A percentile compares a stretch with the other conserved stretches of the same genome.
These are phyloP conservation scores for Zelonia costaricensis DNA, from an alignment of 208 protist genomes.

Conservation along the genomic window DNA sequence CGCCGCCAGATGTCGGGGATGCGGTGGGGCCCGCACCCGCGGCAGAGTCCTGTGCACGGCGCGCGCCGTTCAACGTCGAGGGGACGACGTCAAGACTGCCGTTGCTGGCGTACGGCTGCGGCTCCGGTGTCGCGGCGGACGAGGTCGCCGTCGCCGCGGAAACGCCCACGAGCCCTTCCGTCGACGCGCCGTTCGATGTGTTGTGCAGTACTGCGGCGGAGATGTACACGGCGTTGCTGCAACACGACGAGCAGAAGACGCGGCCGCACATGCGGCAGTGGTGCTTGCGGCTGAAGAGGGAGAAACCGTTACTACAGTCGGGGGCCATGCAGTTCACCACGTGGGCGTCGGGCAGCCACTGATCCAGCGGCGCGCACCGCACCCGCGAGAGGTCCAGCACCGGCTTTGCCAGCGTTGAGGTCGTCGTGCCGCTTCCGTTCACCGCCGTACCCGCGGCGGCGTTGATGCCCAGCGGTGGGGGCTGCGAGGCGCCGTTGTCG, in stretches of 20 bases:
- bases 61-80: too few relatives aligned
- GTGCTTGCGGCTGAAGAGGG: conserved; percentile 82
- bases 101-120: too few relatives aligned
- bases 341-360: conserved; percentile 74
- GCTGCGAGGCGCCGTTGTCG: too few relatives aligned
- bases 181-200: background rate
- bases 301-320: conserved; percentile 74
- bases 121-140: conserved; percentile 4
- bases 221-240: conserved; percentile 34
- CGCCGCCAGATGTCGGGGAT: background rate
- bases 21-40: too few relatives aligned
- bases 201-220: background rate
- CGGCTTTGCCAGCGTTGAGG: conserved; percentile 55
- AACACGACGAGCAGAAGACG: conserved; percentile 81
- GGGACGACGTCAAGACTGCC: too few relatives aligned
- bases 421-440: background rate
- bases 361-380: conserved; percentile 52
- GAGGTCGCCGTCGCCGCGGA: background rate
- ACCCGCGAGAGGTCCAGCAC: conserved; percentile 49
- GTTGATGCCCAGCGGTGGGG: too few relatives aligned
- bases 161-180: background rate
- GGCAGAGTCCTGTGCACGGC: too few relatives aligned
- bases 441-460: too few relatives aligned
- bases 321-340: conserved; percentile 86
- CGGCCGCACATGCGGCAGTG: conserved; percentile 78